phyloP scores from a whole-genome alignment of 2,329 filamentous ascomycete species.

The Atkinsonella hypoxylon region DNA sequence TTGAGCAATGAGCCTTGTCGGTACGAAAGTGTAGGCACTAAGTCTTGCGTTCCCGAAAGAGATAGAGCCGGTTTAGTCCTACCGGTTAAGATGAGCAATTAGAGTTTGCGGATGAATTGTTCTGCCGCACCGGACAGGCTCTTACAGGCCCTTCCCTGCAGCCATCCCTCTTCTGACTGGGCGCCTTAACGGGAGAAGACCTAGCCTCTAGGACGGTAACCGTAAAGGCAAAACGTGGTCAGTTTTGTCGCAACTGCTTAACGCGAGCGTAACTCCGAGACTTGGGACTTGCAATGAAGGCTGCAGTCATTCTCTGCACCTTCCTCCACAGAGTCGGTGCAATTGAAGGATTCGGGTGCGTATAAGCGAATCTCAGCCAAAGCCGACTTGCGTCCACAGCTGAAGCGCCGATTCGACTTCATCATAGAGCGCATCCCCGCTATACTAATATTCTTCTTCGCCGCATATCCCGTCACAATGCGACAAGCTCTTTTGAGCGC shows the following conservation, averaged over 20 bases:
- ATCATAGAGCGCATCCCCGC: not conserved
- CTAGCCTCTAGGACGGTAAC: not conserved
- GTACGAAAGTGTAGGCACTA: too few species aligned
- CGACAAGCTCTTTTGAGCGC: conserved; percentile 17
- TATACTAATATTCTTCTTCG: not conserved
- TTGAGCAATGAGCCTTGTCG: too few species aligned
- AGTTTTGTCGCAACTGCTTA: conserved; percentile 1
- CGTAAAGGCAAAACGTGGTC: not conserved
- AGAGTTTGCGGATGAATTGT: conserved; percentile 9
- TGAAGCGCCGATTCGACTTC: not conserved
- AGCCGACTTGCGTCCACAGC: not conserved
- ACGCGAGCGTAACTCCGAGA: not conserved
- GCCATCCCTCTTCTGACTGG: not conserved
- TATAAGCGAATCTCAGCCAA: not conserved
- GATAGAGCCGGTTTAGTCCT: conserved; percentile 5
- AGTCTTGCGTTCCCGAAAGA: not conserved
- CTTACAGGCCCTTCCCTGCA: not conserved
- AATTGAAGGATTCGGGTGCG: not conserved
- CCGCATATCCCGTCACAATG: conserved; percentile 12
- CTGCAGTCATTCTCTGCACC: not conserved
- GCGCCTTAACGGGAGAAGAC: not conserved
- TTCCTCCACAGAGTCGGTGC: not conserved
- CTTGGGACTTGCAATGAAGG: not conserved
- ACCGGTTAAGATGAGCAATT: not conserved
- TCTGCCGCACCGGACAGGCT: conserved; percentile 4